Evolutionary conservation across 768 basidiomycete genomes (phyloP).

Genomic region (Nidula microcarpa): DNA sequence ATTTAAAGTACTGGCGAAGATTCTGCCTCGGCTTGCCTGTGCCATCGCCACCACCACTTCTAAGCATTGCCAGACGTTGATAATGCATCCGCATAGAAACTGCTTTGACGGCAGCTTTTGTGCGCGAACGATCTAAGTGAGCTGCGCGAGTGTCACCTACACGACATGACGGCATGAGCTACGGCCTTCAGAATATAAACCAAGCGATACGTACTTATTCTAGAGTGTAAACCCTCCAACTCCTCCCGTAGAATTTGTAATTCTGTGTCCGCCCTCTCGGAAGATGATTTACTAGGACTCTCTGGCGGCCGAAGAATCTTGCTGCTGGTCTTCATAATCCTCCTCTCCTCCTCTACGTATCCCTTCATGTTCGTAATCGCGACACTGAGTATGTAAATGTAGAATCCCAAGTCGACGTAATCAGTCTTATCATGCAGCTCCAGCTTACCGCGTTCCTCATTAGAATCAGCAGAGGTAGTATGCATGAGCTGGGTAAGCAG

Average conservation of each 20-base stretch:
- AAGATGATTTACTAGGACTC: conserved; percentile 13
- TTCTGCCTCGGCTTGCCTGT: conserved; percentile 1
- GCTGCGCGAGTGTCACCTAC: conserved; percentile 72
- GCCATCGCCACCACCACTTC: conserved; percentile 9
- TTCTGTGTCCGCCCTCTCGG: conserved; percentile 30
- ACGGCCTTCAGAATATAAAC: background rate
- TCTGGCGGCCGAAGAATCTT: conserved; percentile 5
- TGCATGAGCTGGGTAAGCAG: conserved; percentile 47
- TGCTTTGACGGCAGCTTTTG: conserved; percentile 66
- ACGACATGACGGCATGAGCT: background rate
- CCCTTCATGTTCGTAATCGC: conserved; percentile 56
- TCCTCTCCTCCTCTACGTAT: conserved; percentile 50
- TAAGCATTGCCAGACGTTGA: conserved; percentile 33
- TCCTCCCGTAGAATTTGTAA: conserved; percentile 45
- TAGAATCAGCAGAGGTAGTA: conserved; percentile 16
- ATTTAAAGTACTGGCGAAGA: conserved; percentile 15
- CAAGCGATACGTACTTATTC: conserved; percentile 49
- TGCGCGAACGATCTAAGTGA: conserved; percentile 71
- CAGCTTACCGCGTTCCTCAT: conserved; percentile 39
- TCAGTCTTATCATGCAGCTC: conserved; percentile 53
- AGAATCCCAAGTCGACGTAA: conserved; percentile 56
- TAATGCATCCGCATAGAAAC: conserved; percentile 62
- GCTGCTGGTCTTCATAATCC: conserved; percentile 7
- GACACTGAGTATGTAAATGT: conserved; percentile 53
- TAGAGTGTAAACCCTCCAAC: conserved; percentile 53